Conservation (phyloP, 176 grass and related monocot genomes). For the Chloris gayana region DNA sequence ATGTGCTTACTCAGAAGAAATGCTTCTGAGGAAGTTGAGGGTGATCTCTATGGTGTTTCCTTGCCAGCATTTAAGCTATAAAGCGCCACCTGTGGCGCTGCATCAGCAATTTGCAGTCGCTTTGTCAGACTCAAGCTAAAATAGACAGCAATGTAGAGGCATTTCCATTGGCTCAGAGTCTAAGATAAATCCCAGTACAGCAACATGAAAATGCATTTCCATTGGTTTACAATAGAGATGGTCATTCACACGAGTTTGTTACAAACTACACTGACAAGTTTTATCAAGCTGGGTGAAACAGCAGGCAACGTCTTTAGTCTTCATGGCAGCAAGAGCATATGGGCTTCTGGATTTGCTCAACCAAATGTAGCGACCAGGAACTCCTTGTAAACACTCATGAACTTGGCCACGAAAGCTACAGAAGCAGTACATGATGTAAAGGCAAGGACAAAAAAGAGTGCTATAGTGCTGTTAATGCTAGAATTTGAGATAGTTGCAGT, state of each 20-base stretch:
- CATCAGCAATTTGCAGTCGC: conserved; percentile 24
- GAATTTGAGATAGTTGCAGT: background rate
- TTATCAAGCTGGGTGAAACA: background rate
- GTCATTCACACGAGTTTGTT: background rate
- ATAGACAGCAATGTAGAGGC: too few species aligned
- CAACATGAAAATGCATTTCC: background rate
- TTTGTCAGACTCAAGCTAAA: background rate
- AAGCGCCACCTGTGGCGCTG: background rate
- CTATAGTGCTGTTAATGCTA: background rate
- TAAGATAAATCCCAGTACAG: too few species aligned
- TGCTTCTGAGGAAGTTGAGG: conserved; percentile 33
- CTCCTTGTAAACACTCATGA: conserved; percentile 99
- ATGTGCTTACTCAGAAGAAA: conserved; percentile 47
- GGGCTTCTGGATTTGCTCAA: conserved; percentile 35
- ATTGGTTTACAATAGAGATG: background rate
- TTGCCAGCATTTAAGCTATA: conserved; percentile 27
- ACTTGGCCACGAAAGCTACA: conserved; percentile 97
- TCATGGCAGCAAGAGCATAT: background rate
- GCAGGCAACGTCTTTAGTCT: background rate
- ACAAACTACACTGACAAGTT: conserved; percentile 18
- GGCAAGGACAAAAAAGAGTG: background rate
- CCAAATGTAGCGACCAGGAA: conserved; percentile 90
- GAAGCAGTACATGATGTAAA: background rate
- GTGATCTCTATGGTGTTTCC: conserved; percentile 42
- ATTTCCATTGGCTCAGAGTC: too few species aligned